Percentiles rank a stretch among this genome's conserved stretches.
phyloP scores from a whole-genome alignment of 345 rosid species.

The Linum tenue region DNA sequence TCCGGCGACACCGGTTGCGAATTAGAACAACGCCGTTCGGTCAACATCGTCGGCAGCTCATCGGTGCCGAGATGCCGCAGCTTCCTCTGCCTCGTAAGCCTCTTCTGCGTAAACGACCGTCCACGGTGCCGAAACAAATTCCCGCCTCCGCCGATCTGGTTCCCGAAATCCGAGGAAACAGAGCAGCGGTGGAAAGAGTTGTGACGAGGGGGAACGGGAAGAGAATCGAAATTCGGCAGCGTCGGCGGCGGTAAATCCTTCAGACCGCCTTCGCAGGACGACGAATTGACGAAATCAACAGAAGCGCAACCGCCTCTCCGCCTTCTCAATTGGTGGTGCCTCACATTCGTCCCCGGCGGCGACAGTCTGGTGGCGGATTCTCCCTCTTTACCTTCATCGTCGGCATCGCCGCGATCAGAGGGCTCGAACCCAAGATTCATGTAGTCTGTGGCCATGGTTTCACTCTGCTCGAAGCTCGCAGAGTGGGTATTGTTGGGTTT shows the following conservation, averaged over 20 bases:
- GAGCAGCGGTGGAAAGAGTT: no score
- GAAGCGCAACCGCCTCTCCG: background rate
- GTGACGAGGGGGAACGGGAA: background rate
- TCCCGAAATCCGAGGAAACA: no score
- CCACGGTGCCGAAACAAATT: background rate
- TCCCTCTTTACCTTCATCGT: background rate
- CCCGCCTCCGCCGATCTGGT: background rate
- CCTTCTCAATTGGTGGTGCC: background rate
- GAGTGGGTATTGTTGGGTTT: background rate
- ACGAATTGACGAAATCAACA: background rate
- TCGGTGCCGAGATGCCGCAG: slow-evolving; percentile 44
- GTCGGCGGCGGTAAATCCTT: background rate
- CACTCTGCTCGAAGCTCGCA: background rate
- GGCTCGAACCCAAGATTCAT: background rate
- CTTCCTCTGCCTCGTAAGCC: slow-evolving; percentile 50
- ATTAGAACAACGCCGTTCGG: slow-evolving; percentile 12
- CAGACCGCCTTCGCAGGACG: background rate
- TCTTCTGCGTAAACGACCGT: slow-evolving; percentile 17
- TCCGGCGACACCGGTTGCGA: slow-evolving; percentile 26
- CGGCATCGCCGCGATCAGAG: background rate
- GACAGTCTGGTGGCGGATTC: background rate
- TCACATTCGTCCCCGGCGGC: background rate
- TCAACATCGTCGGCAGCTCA: slow-evolving; percentile 23
- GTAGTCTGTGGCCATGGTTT: background rate
- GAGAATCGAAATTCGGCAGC: background rate